Evolutionary conservation across 2,329 filamentous ascomycete species (phyloP), one percentile per base, ranked within the genome.

Genomic region (Phialophora macrospora): DNA sequence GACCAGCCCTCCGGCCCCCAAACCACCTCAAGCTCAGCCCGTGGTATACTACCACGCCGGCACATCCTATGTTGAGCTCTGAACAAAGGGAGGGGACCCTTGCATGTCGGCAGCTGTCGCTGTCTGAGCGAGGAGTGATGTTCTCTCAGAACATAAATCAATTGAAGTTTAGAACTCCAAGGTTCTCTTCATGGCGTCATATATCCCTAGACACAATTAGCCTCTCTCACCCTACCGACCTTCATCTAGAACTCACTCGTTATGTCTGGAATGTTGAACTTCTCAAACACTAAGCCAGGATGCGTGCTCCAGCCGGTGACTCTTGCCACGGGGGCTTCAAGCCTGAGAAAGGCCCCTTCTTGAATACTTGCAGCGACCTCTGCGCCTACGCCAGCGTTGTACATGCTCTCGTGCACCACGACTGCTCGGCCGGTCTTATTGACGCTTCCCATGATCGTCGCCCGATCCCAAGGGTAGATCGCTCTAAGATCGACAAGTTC

Each of bases 221-320:
- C 17, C 14, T 44, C 5, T 44, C 17, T 44, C 17, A 3, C 38
- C 38, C 6, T 44, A 5, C 14, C 48, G 52, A 34, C 3, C 2
- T n/a, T 11, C 8, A 30, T 51, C 41, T 51, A 14, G 3, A 90
- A 90, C 92, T 88, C 81, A 96, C 93, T 88, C 14, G 91, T 87
- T 73, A 96, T 89, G 78, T 97, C 93, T 0, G 93, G 93, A 62
- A 96, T 82, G 75, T 93, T 88, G 70, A 92, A 91, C 74, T 84
- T 87, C 77, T 97, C 93, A 78, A 87, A 97, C 41, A 89, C 77
- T 74, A 97, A 77, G 0, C 92, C 90, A 34, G 88, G 89, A 76
- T 94, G 93, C 60, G 91, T 93, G 75, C 89, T 92, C 91, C 91
- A 96, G n/a, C 93, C 93, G 3, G 91, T 91, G 4, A 97, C 89